phyloP scores from a whole-genome alignment of 208 protist genomes.

The Naegleria lovaniensis region DNA sequence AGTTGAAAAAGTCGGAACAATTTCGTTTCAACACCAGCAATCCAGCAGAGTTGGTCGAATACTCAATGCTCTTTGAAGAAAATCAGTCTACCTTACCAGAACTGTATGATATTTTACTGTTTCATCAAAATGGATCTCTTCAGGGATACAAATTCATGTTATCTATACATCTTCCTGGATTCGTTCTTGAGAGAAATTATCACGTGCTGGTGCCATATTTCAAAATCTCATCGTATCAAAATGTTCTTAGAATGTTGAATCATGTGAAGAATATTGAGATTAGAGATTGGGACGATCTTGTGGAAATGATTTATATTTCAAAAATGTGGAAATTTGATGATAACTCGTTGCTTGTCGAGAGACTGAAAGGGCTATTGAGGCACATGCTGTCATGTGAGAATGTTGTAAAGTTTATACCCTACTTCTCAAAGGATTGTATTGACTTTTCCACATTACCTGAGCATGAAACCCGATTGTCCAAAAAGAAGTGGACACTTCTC shows the following conservation, averaged over 20 bases:
- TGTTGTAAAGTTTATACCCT: background rate
- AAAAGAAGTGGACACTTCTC: background rate
- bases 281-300: background rate
- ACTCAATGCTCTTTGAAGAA: background rate
- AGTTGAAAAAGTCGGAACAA: background rate
- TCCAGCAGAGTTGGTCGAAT: background rate
- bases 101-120: background rate
- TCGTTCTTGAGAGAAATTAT: background rate
- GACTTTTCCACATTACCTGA: background rate
- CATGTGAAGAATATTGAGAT: background rate
- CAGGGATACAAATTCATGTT: background rate
- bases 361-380: background rate
- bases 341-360: background rate
- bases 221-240: background rate
- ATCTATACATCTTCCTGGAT: background rate
- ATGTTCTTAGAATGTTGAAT: background rate
- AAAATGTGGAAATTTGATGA: background rate
- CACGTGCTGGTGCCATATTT: background rate
- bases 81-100: background rate
- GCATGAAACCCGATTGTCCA: background rate
- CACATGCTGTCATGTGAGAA: background rate
- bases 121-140: background rate
- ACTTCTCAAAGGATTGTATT: background rate
- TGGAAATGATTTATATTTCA: background rate
- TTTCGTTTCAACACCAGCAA: background rate